These are phyloP conservation scores for Irpex lacteus DNA, from an alignment of 1,284 basidiomycete species.

Conservation along the genomic window DNA sequence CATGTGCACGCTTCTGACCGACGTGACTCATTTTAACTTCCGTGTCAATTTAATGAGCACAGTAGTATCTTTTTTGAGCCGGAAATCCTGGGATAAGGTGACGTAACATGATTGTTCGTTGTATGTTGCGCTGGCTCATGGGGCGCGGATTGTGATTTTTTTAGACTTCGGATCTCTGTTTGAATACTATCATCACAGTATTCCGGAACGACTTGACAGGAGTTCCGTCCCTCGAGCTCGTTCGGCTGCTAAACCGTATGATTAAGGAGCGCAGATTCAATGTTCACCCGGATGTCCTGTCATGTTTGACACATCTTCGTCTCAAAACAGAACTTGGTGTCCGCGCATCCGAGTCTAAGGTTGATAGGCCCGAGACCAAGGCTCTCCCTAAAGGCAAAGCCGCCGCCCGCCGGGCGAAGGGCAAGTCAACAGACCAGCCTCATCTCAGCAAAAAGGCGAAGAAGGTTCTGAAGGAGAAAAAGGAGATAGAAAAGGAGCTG, in stretches of 20 bases:
- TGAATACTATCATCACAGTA: constrained; percentile 76
- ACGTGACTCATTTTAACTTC: constrained; percentile 97
- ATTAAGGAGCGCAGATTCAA: constrained; percentile 92
- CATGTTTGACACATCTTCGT: constrained; percentile 83
- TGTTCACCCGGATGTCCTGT: constrained; percentile 87
- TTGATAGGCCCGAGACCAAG: constrained; percentile 50
- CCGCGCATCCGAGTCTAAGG: constrained; percentile 67
- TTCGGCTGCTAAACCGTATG: constrained; percentile 93
- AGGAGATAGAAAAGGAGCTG: constrained; percentile 87
- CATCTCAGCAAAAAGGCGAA: constrained; percentile 87
- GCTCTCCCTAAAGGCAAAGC: constrained; percentile 47
- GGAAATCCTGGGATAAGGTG: constrained; percentile 85
- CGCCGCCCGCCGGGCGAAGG: constrained; percentile 48
- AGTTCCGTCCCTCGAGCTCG: constrained; percentile 81
- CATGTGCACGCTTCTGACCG: constrained; percentile 83
- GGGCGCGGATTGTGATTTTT: neutral
- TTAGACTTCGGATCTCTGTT: constrained; percentile 79
- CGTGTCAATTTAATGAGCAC: constrained; percentile 89
- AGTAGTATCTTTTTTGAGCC: constrained; percentile 82
- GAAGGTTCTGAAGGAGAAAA: constrained; percentile 78
- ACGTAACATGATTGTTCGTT: neutral
- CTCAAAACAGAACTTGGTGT: constrained; percentile 86
- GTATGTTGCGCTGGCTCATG: neutral
- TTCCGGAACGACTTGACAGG: constrained; percentile 83
- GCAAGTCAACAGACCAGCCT: constrained; percentile 60